Evolutionary conservation across 352 stramenopile genomes (phyloP).

Genomic region (Plasmopara muralis): DNA sequence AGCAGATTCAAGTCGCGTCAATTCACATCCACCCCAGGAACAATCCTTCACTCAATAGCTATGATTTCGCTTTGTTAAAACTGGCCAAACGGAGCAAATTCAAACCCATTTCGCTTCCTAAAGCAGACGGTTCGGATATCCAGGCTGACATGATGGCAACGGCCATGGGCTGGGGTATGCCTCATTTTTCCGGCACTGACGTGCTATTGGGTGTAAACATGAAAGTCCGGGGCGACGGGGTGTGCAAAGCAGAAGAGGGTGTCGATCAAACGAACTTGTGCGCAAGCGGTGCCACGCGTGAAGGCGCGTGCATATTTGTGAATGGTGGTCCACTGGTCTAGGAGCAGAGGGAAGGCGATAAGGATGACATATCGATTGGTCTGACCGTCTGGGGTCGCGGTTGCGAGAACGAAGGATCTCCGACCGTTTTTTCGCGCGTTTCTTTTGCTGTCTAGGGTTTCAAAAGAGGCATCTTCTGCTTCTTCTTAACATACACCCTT

Average conservation of each 20-base stretch:
- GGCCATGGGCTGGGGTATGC: constrained; percentile 26
- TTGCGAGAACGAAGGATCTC: constrained; percentile 32
- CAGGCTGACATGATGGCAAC: constrained; percentile 19
- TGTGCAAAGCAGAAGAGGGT: constrained; percentile 20
- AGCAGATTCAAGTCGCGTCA: constrained; percentile 34
- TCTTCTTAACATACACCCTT: no score
- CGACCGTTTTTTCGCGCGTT: constrained; percentile 48
- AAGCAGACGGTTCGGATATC: constrained; percentile 20
- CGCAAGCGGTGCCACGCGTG: constrained; percentile 21
- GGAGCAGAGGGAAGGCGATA: constrained; percentile 10
- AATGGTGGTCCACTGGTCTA: constrained; percentile 41
- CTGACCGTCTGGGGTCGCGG: constrained; percentile 44
- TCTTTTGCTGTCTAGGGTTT: constrained; percentile 19
- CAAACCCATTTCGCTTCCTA: constrained; percentile 23
- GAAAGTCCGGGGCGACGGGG: constrained; percentile 24
- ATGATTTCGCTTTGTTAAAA: constrained; percentile 45
- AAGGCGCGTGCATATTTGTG: constrained; percentile 32
- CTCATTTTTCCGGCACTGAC: constrained; percentile 4
- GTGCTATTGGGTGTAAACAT: constrained; percentile 30
- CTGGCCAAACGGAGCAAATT: constrained; percentile 29
- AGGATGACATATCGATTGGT: constrained; percentile 33
- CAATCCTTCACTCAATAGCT: background rate
- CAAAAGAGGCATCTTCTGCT: no score
- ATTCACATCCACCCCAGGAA: constrained; percentile 11
- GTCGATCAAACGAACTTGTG: constrained; percentile 36